Percentiles rank a stretch among this genome's conserved stretches.
phyloP scores from a whole-genome alignment of 2,329 filamentous ascomycete genomes.

The Hortaea werneckii region DNA sequence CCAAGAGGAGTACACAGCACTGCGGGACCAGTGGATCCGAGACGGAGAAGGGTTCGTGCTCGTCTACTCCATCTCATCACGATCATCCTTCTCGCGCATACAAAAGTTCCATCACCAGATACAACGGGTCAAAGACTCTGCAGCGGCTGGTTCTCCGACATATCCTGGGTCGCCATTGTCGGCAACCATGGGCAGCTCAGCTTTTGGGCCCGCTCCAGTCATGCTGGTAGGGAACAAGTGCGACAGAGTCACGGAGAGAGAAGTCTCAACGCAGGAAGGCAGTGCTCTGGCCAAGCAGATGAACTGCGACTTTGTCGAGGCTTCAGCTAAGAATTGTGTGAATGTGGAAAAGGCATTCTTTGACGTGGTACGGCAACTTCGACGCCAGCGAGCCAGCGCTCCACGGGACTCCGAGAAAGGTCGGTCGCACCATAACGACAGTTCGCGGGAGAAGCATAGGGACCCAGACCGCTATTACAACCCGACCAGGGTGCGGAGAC shows the following conservation, averaged over 20 bases:
- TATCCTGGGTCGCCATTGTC: slow-evolving; percentile 67
- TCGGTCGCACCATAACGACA: not conserved
- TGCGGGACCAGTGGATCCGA: slow-evolving; percentile 96
- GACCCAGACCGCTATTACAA: slow-evolving; percentile 1
- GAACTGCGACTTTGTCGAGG: slow-evolving; percentile 93
- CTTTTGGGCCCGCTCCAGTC: slow-evolving; percentile 67
- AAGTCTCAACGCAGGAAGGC: slow-evolving; percentile 94
- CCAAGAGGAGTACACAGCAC: slow-evolving; percentile 94
- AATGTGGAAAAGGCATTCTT: slow-evolving; percentile 98
- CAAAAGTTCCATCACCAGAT: slow-evolving; percentile 95
- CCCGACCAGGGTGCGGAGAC: not conserved
- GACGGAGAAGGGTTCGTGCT: slow-evolving; percentile 96
- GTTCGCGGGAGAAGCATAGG: not conserved
- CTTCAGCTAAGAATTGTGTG: slow-evolving; percentile 94
- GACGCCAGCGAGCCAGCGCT: slow-evolving; percentile 55
- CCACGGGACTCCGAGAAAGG: slow-evolving; percentile 7
- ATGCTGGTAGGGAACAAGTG: slow-evolving; percentile 99
- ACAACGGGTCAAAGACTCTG: slow-evolving; percentile 90
- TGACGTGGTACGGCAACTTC: slow-evolving; percentile 85
- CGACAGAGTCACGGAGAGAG: slow-evolving; percentile 88
- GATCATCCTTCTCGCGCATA: slow-evolving; percentile 89
- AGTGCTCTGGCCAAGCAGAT: slow-evolving; percentile 83
- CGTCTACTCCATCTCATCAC: slow-evolving; percentile 96
- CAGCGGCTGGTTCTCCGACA: slow-evolving; percentile 58
- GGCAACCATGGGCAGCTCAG: slow-evolving; percentile 42